Percentiles rank a stretch among this genome's conserved stretches.
These are phyloP conservation scores for Backusella tarrabulga DNA, from an alignment of 192 early-diverging fungal genomes.

Conservation along the genomic window DNA sequence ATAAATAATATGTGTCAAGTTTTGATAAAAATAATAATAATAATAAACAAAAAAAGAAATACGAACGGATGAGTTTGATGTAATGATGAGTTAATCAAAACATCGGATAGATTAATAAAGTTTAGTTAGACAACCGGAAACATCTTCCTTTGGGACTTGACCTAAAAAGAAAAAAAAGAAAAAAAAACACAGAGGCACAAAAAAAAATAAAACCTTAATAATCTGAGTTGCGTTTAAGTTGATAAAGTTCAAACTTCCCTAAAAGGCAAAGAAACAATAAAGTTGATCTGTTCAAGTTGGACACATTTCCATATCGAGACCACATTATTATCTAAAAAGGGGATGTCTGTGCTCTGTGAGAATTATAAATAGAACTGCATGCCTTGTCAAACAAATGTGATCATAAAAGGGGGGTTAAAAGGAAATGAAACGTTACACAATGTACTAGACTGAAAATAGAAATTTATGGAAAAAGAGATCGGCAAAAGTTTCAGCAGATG, in stretches of 20 bases:
- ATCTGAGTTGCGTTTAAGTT: too few relatives aligned
- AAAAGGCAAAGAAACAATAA: not conserved
- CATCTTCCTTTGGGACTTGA: too few relatives aligned
- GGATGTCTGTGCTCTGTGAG: constrained; percentile 1
- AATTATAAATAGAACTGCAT: constrained; percentile 9
- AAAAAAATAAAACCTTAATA: not conserved
- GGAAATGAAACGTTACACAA: constrained; percentile 1
- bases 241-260: too few relatives aligned
- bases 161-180: not conserved
- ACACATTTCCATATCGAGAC: not conserved
- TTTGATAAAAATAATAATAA: not conserved
- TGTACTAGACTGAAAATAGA: not conserved
- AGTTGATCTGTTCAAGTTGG: not conserved
- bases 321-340: constrained; percentile 3
- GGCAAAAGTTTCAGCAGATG: constrained; percentile 9
- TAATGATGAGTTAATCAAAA: not conserved
- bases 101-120: not conserved
- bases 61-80: not conserved
- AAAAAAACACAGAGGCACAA: not conserved
- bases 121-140: not conserved
- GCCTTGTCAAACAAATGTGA: constrained; percentile 9
- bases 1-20: not conserved
- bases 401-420: constrained; percentile 3
- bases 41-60: not conserved
- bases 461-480: constrained; percentile 9